phyloP scores from a whole-genome alignment of 768 basidiomycete genomes.

The Heimioporus sp. region DNA sequence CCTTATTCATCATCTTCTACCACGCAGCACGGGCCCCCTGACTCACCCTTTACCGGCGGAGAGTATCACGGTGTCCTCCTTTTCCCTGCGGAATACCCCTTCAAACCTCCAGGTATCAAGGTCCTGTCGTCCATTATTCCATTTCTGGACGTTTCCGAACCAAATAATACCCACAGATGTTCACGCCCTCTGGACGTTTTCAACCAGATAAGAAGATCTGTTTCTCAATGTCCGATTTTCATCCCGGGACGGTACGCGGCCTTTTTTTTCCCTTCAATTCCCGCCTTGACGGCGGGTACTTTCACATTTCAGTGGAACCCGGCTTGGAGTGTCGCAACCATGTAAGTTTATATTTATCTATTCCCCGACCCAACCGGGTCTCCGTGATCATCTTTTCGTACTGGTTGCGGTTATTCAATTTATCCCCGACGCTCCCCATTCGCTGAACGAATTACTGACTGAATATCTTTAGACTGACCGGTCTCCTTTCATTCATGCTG shows the following conservation, averaged over 20 bases:
- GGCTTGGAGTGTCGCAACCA: slow-evolving; percentile 93
- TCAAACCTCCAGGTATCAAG: slow-evolving; percentile 97
- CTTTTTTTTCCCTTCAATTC: background rate
- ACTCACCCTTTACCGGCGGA: slow-evolving; percentile 86
- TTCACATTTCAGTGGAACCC: slow-evolving; percentile 77
- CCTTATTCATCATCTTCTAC: slow-evolving; percentile 5
- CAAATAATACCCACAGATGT: slow-evolving; percentile 57
- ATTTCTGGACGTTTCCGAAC: slow-evolving; percentile 6
- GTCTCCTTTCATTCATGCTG: slow-evolving; percentile 91
- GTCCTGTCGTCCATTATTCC: slow-evolving; percentile 35
- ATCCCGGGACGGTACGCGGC: slow-evolving; percentile 75
- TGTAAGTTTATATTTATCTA: slow-evolving; percentile 50
- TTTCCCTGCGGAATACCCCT: slow-evolving; percentile 93
- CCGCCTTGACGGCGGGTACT: background rate
- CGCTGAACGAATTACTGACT: slow-evolving; percentile 7
- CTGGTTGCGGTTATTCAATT: slow-evolving; percentile 12
- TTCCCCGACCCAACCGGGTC: background rate
- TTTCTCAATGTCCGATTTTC: slow-evolving; percentile 97
- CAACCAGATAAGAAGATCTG: slow-evolving; percentile 94
- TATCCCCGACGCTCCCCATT: slow-evolving; percentile 8
- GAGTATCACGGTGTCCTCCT: slow-evolving; percentile 93
- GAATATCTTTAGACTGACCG: slow-evolving; percentile 66
- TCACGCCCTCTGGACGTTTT: slow-evolving; percentile 88
- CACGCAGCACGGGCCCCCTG: slow-evolving; percentile 84
- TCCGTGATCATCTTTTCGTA: slow-evolving; percentile 10